Base-by-base conservation (phyloP, 2,329 filamentous ascomycete species). In the Phialophora macrospora region DNA sequence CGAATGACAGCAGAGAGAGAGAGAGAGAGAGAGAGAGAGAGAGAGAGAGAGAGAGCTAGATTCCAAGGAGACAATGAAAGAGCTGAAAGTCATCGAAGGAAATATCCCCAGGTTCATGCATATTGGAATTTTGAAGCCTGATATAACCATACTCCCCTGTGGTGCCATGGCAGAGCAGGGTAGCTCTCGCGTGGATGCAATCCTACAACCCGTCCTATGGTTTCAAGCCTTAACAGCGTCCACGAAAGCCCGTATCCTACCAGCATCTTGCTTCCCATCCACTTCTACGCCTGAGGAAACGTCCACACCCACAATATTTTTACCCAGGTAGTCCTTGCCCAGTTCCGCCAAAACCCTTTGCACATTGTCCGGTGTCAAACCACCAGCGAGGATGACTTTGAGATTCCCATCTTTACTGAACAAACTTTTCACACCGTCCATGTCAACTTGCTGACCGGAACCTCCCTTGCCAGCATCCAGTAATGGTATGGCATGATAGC, bases 261-360 rank as follows among this genome's bases (percentile, higher is more conserved):
- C 85, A 64, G 94, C 73, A 77, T 89, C 90, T 78, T 99, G 95
- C 75, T 87, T 82, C 2, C 93, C 94, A 72, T 90, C 85, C 41
- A 87, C 88, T 79, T 98, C 95, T 2, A 99, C 93, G 0, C 96
- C 96, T 74, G 92, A 97, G 77, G 93, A 97, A 22, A 97, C 92
- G 80, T 99, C 95, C 3, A 99, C 90, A 1, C 90, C 93, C 38
- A 93, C 81, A 12, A 97, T 86, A 66, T 88, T 86, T 9, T 82
- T 82, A 28, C 82, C 81, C 9, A 86, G 76, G 46, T 28, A 51
- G 1, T 60, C 48, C 6, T 84, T 81, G 0, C 88, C 89, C 17
- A 94, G 80, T 14, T 84, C 83, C 24, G 82, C 80, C 20, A 99
- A 80, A 7, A 86, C 84, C 4, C 86, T 81, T 0, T 81, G 81